Percentiles rank a stretch among this genome's conserved stretches.
Conservation (phyloP, 495 filamentous ascomycete species). For the Xylaria nigripes region DNA sequence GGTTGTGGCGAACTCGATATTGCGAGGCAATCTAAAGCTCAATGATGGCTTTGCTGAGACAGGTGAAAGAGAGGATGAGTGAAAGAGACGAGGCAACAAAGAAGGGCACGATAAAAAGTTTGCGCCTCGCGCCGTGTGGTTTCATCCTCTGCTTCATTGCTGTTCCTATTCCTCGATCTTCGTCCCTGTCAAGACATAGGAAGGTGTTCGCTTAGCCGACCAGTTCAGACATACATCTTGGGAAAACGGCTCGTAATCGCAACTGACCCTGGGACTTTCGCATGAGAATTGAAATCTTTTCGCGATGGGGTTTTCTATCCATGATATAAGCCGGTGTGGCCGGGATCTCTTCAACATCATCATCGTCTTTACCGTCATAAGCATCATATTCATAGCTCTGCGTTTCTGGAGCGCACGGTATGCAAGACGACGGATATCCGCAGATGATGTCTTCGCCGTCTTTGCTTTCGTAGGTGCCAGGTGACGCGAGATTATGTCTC, state of each 20-base stretch:
- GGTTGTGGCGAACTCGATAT: not conserved
- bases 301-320: not conserved
- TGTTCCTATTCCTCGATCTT: not conserved
- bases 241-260: not conserved
- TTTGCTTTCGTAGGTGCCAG: slow-evolving; percentile 1
- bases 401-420: slow-evolving; percentile 2
- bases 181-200: not conserved
- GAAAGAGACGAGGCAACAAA: slow-evolving; percentile 8
- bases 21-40: not conserved
- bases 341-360: not conserved
- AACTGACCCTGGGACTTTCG: not conserved
- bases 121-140: not conserved
- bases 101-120: not conserved
- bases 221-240: too few species aligned
- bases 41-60: not conserved
- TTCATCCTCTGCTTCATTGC: not conserved
- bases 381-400: not conserved
- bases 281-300: not conserved
- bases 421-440: not conserved
- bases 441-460: not conserved
- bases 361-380: not conserved
- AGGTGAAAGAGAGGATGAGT: not conserved
- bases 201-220: too few species aligned
- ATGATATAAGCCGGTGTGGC: not conserved
- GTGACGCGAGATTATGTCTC: not conserved